phyloP scores from a whole-genome alignment of 2,329 filamentous ascomycete genomes.

The Colletotrichum echinochloae region DNA sequence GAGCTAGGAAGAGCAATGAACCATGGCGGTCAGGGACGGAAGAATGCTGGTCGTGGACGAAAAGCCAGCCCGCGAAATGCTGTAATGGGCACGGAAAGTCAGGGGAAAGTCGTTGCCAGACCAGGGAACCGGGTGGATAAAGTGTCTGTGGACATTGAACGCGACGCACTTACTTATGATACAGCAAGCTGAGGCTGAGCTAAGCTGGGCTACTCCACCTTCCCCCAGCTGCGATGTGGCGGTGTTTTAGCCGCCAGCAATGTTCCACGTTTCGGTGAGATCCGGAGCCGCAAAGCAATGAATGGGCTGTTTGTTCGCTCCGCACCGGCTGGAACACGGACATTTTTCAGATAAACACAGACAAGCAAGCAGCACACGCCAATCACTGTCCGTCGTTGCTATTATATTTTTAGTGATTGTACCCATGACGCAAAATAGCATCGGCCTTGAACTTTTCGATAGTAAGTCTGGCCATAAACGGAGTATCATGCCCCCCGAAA shows the following conservation, averaged over 20 bases:
- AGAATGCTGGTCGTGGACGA: slow-evolving; percentile 27
- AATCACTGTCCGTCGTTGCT: no score
- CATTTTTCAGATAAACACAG: neutral
- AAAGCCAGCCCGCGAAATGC: slow-evolving; percentile 29
- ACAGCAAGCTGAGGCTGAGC: slow-evolving; percentile 24
- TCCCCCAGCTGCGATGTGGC: neutral
- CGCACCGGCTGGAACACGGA: neutral
- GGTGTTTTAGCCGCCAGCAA: slow-evolving; percentile 7
- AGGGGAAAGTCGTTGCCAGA: slow-evolving; percentile 24
- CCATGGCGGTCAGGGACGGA: slow-evolving; percentile 35
- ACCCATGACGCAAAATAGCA: neutral
- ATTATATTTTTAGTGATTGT: neutral
- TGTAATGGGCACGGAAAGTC: slow-evolving; percentile 20
- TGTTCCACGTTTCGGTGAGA: slow-evolving; percentile 1
- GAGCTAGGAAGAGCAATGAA: slow-evolving; percentile 16
- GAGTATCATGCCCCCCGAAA: neutral
- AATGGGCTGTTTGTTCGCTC: slow-evolving; percentile 16
- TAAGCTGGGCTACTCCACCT: slow-evolving; percentile 6
- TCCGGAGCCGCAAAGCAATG: neutral
- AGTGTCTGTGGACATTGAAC: neutral
- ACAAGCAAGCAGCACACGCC: neutral
- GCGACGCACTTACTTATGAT: slow-evolving; percentile 1
- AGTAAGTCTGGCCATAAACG: neutral
- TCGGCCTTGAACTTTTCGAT: neutral
- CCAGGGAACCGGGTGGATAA: slow-evolving; percentile 12